Evolutionary conservation across 768 basidiomycete genomes (phyloP), one percentile per base, ranked within the genome.

Genomic region (Termitomyces eurrhizus): DNA sequence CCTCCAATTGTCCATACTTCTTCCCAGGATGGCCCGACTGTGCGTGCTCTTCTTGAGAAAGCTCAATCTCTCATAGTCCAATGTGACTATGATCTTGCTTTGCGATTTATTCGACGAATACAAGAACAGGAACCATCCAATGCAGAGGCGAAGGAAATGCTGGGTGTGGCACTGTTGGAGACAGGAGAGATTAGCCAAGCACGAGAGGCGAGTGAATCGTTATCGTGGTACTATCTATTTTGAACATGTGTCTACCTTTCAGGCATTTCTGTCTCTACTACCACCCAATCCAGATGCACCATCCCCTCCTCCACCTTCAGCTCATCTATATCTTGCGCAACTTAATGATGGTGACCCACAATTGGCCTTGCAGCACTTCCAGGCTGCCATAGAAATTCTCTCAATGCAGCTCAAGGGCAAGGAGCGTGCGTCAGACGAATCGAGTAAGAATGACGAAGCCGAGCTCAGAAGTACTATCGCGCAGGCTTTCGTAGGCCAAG

Each of bases 271-370:
- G 63, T 73, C 79, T 58, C 63, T 87, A 73, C 37, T 90, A 50
- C 86, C 89, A 56, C 86, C 89, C 59, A 73, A 83, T 71, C 76
- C 81, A 46, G 76, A 80, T 70, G 83, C 86, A 18, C 82, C 87
- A 39, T 71, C 80, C 18, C 74, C 82, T 45, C 83, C 92, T 7
- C 84, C 92, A 0, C 83, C 92, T 8, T 90, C 92, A 36, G 92
- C 90, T 12, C 84, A 95, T 75, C 80, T 95, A 0, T 95, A 95
- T 72, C 88, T 97, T 26, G 95, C 93, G 0, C 94, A 97, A 69
- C 76, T 93, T n/a, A 83, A 80, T 52, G 90, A 92, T 35, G 84
- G 87, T 11, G 88, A 94, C 57, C 91, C 95, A 4, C 81, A 82
- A 52, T 69, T 77, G 46, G 91, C 93, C 2, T 74, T 96, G 21